Percentiles rank a stretch among this genome's conserved stretches.
Evolutionary conservation across 2,329 filamentous ascomycete species (phyloP).

Genomic region (Arachnomyces sp.): DNA sequence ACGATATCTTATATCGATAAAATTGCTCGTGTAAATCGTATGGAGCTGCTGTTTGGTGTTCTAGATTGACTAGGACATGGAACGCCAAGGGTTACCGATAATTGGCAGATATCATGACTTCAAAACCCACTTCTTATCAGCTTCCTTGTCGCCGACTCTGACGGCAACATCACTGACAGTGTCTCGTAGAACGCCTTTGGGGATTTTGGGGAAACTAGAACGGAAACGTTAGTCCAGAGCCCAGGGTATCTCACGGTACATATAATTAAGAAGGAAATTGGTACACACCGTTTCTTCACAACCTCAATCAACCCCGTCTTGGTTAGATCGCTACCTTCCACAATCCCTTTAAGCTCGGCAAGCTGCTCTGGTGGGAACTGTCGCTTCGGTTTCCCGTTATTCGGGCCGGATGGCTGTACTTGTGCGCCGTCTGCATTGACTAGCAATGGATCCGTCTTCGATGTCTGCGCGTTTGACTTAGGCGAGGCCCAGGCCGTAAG

Average conservation of each 20-base stretch:
- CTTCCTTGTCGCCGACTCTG: conserved; percentile 53
- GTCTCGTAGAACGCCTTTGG: conserved; percentile 61
- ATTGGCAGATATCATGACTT: conserved; percentile 20
- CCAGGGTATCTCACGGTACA: conserved; percentile 3
- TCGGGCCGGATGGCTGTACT: conserved; percentile 5
- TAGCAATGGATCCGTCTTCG: not conserved
- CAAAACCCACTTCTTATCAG: conserved; percentile 57
- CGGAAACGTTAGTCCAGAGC: conserved; percentile 9
- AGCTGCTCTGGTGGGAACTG: conserved; percentile 53
- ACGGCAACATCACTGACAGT: conserved; percentile 60
- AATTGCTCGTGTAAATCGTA: too few species aligned
- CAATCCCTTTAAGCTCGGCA: conserved; percentile 58
- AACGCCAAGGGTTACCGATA: not conserved
- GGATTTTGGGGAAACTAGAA: conserved; percentile 56
- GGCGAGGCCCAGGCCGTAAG: not conserved
- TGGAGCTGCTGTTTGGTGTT: too few species aligned
- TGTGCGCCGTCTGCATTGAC: conserved; percentile 11
- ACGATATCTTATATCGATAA: too few species aligned
- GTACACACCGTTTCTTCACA: conserved; percentile 57
- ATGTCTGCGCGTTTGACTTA: not conserved
- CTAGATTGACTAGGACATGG: not conserved
- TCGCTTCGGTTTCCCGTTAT: conserved; percentile 24
- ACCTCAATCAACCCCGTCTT: conserved; percentile 69
- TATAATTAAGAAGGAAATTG: not conserved
- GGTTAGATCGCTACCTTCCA: conserved; percentile 62